Evolutionary conservation across 768 basidiomycete species (phyloP), one percentile per base, ranked within the genome.

Genomic region (Postia placenta): DNA sequence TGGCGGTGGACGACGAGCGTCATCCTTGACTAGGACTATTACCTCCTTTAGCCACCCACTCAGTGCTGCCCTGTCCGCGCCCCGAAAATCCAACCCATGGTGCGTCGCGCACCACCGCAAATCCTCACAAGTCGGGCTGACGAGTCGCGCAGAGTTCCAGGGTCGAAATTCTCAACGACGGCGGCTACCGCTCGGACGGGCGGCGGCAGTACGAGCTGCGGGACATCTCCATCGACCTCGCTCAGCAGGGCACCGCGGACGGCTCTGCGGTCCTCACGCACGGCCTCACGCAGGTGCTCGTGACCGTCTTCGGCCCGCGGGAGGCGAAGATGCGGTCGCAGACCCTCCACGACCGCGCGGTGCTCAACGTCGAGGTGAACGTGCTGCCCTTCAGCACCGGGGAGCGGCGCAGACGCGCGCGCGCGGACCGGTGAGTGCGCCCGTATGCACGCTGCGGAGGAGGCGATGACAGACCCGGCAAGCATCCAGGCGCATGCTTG

Each of bases 121-220:
- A n/a, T n/a, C n/a, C 33, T 35, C 33, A 35, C 33, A 35, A n/a
- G n/a, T 9, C 33, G 33, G 33, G 7, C 42, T 23, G 42, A 22
- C 22, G 11, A 19, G 35, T 6, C 25, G 43, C 24, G n/a, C 51
- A 79, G 77, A 68, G 69, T 47, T 78, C 74, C 38, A 64, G 75
- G 47, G 65, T 87, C 38, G 90, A 92, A 64, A 83, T 90, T 22
- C 76, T 92, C 51, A 91, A 91, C 63, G 83, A 87, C 42, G 89
- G 84, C 35, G 87, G 85, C 39, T 89, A 88, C 60, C 88, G 95
- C 52, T 92, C 92, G 23, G 95, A 98, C 66, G 91, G 90, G 39
- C 79, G 95, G 40, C 75, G 86, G n/a, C 93, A 94, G 51, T 90
- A 85, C 67, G 95, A 97, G 64, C 74, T 98, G 26, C 83, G 95